phyloP scores from a whole-genome alignment of 169 alveolate species.

The Plasmodium chabaudi region DNA sequence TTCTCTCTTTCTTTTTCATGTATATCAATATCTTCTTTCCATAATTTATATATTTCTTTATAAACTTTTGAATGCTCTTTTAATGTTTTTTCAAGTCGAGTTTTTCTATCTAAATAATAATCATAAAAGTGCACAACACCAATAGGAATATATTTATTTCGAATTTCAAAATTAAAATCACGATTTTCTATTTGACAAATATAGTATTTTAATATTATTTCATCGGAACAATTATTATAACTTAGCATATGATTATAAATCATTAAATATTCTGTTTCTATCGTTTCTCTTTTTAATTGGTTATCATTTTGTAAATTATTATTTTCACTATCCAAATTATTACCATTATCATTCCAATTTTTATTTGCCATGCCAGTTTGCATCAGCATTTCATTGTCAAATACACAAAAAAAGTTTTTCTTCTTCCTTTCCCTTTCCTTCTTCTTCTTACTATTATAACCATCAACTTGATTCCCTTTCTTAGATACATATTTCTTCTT shows the following conservation, averaged over 20 bases:
- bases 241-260: constrained; percentile 43
- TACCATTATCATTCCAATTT: not conserved
- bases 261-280: constrained; percentile 28
- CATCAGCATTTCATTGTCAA: not conserved
- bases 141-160: constrained; percentile 34
- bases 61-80: constrained; percentile 35
- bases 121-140: constrained; percentile 11
- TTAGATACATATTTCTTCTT: constrained; percentile 2
- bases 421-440: not conserved
- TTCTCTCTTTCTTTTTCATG: constrained; percentile 59
- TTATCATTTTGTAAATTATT: constrained; percentile 1
- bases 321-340: not conserved
- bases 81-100: constrained; percentile 35
- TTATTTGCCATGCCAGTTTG: not conserved
- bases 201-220: constrained; percentile 46
- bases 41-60: constrained; percentile 57
- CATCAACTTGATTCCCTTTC: not conserved
- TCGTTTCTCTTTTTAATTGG: not conserved
- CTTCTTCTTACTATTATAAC: not conserved
- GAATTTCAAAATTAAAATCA: constrained; percentile 42
- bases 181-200: constrained; percentile 12
- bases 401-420: not conserved
- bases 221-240: constrained; percentile 27
- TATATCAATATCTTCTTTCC: constrained; percentile 80
- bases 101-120: constrained; percentile 40